Evolutionary conservation across 257 asterid species (phyloP).

Genomic region (Rhazya stricta): DNA sequence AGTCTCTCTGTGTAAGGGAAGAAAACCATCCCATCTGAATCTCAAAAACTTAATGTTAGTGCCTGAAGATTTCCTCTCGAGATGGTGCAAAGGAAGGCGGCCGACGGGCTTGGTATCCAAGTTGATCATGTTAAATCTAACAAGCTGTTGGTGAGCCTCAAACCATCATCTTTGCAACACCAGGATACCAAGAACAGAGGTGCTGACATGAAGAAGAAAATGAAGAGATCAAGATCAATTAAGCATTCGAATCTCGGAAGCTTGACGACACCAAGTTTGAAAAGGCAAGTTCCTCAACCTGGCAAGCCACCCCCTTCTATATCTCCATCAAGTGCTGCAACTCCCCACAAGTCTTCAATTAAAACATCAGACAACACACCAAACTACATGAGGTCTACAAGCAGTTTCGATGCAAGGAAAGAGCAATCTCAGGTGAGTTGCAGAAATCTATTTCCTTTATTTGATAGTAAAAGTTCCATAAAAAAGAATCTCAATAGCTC

Average conservation of each 20-base stretch:
- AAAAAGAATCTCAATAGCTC: slow-evolving; percentile 23
- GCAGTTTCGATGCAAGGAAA: slow-evolving; percentile 74
- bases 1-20: slow-evolving; percentile 14
- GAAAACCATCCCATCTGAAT: not conserved
- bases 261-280: slow-evolving; percentile 13
- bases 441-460: slow-evolving; percentile 28
- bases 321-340: not conserved
- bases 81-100: slow-evolving; percentile 76
- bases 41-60: slow-evolving; percentile 21
- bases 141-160: slow-evolving; percentile 25
- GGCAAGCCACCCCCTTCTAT: slow-evolving; percentile 32
- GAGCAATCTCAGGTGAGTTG: slow-evolving; percentile 46
- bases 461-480: slow-evolving; percentile 20
- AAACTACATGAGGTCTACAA: slow-evolving; percentile 85
- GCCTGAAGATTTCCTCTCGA: slow-evolving; percentile 29
- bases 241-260: slow-evolving; percentile 30
- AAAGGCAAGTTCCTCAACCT: slow-evolving; percentile 27
- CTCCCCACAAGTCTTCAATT: slow-evolving; percentile 19
- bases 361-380: slow-evolving; percentile 32
- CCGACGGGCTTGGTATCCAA: slow-evolving; percentile 39
- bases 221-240: slow-evolving; percentile 64
- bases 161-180: slow-evolving; percentile 33
- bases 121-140: slow-evolving; percentile 31
- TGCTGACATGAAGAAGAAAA: slow-evolving; percentile 56
- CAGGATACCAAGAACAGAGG: slow-evolving; percentile 44